These are phyloP conservation scores for Lasiodiplodia gonubiensis DNA, from an alignment of 2,329 filamentous ascomycete genomes.

Conservation along the genomic window DNA sequence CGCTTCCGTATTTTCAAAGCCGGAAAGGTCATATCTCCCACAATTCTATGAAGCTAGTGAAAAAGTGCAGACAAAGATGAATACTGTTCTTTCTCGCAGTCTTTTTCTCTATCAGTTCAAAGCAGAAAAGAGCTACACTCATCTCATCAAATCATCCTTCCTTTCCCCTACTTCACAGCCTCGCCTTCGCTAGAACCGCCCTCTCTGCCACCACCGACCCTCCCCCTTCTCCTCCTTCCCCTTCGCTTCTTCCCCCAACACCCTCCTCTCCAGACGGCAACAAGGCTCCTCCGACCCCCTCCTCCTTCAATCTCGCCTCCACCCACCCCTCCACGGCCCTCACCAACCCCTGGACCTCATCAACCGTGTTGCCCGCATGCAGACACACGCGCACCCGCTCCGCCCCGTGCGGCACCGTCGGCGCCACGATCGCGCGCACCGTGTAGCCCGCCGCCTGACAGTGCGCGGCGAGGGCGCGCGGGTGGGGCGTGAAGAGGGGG, in stretches of 20 bases:
- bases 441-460: slow-evolving; percentile 41
- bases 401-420: slow-evolving; percentile 49
- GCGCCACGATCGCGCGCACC: slow-evolving; percentile 47
- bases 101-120: too few species aligned
- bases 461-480: slow-evolving; percentile 37
- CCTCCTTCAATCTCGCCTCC: slow-evolving; percentile 4
- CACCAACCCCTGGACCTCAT: slow-evolving; percentile 43
- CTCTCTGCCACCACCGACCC: background rate
- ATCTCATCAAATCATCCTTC: background rate
- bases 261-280: background rate
- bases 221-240: background rate
- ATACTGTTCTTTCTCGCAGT: background rate
- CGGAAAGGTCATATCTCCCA: background rate
- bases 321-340: slow-evolving; percentile 15
- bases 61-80: background rate
- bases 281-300: background rate
- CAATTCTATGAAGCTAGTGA: background rate
- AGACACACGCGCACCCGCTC: slow-evolving; percentile 50
- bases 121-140: background rate
- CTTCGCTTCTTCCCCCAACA: background rate
- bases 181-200: slow-evolving; percentile 4
- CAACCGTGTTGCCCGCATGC: slow-evolving; percentile 50
- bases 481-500: slow-evolving; percentile 35
- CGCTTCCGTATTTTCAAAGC: background rate
- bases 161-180: background rate